Conservation (phyloP, 2,329 filamentous ascomycete genomes). For the Ceratocystis destructans region DNA sequence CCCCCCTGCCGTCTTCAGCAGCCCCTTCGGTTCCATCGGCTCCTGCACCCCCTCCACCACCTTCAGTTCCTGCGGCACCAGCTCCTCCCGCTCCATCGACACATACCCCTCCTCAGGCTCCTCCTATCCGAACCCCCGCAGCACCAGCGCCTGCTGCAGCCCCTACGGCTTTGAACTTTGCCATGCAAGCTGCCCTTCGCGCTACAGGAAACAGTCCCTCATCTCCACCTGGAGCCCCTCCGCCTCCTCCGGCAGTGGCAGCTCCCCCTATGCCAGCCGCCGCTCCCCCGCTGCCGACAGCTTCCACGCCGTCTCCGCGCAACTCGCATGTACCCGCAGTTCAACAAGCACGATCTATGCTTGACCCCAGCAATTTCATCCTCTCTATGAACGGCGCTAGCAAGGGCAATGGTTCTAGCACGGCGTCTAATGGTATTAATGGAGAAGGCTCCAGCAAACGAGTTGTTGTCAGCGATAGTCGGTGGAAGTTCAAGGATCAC, state of each 20-base stretch:
- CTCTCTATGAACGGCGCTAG: slow-evolving; percentile 46
- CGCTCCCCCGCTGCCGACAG: slow-evolving; percentile 26
- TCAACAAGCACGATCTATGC: slow-evolving; percentile 42
- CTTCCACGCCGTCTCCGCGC: slow-evolving; percentile 24
- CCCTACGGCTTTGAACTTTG: slow-evolving; percentile 14
- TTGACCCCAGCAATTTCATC: slow-evolving; percentile 67
- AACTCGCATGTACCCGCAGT: neutral
- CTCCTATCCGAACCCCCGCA: neutral
- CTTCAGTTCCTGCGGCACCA: slow-evolving; percentile 26
- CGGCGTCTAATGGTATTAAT: slow-evolving; percentile 25
- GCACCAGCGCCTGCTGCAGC: neutral
- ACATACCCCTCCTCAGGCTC: slow-evolving; percentile 24
- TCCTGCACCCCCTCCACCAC: slow-evolving; percentile 27
- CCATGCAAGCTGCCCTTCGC: slow-evolving; percentile 17
- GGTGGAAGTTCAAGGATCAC: slow-evolving; percentile 83
- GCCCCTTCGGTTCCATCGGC: slow-evolving; percentile 29
- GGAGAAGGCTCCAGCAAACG: slow-evolving; percentile 25
- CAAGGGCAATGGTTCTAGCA: slow-evolving; percentile 32
- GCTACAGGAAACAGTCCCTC: slow-evolving; percentile 22
- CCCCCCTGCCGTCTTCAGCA: slow-evolving; percentile 29
- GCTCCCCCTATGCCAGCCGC: slow-evolving; percentile 30
- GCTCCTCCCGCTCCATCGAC: slow-evolving; percentile 14
- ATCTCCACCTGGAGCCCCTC: slow-evolving; percentile 28
- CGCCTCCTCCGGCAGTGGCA: slow-evolving; percentile 29
- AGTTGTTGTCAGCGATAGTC: slow-evolving; percentile 55